Evolutionary conservation across 768 basidiomycete species (phyloP), one percentile per base, ranked within the genome.

Genomic region (Phallus indusiatus): DNA sequence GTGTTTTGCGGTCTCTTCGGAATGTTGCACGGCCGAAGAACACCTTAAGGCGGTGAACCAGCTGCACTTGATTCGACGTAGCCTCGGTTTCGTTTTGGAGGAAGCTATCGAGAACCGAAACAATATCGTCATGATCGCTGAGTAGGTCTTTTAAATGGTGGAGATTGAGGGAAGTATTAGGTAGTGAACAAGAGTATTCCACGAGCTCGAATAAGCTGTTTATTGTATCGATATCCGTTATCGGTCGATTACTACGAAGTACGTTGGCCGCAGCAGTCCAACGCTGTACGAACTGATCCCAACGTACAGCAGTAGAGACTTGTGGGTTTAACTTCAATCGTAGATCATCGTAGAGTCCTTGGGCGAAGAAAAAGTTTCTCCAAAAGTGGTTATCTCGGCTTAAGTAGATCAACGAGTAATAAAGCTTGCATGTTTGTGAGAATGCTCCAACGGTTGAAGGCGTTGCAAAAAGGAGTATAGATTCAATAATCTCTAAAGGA

Each of bases 331-430:
- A 51, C 8, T 22, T 35, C 50, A 51, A 36, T 10, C 80, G 74
- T n/a, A 84, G 84, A 64, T 85, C 80, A 67, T 90, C 88, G 68
- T 87, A 88, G 5, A 51, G n/a, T 6, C n/a, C 48, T 53, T 71
- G 79, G 0, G 70, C 57, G 37, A 85, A 77, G 69, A 84, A 88
- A 53, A 88, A 72, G 54, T 78, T 73, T 56, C 83, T 81, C 86
- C 86, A 90, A 42, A 90, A 76, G 66, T 81, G 80, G 50, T 78
- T 77, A 70, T 85, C 83, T 33, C 71, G 60, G 35, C 73, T 60
- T 18, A 71, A 66, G 64, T 82, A 81, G 50, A 86, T 75, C 47
- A 86, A 69, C 35, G 65, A 64, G 63, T 72, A 72, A 17, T 81
- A 78, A 7, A 70, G 63, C 20, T 73, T 74, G 65, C 81, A 85